Percentiles rank a stretch among this genome's conserved stretches.
Evolutionary conservation across 306 rosid species (phyloP).

Genomic region (Begonia peltatifolia): DNA sequence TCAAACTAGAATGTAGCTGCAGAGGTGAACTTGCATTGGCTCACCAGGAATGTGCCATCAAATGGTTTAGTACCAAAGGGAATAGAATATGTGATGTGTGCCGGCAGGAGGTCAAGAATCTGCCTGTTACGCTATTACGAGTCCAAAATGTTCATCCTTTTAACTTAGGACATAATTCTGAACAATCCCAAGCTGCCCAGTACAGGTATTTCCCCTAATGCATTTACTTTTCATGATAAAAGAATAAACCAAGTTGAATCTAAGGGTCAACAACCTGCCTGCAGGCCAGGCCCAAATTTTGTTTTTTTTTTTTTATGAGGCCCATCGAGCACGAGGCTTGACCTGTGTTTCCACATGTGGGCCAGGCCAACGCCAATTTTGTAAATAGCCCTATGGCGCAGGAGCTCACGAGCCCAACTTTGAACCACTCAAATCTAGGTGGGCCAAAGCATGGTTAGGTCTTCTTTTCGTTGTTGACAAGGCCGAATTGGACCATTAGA

Average conservation of each 20-base stretch:
- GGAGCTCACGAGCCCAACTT: no score
- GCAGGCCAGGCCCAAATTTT: no score
- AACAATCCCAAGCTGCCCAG: constrained; percentile 21
- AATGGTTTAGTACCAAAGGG: constrained; percentile 88
- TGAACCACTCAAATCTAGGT: no score
- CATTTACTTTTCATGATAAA: neutral
- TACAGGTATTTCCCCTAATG: constrained; percentile 30
- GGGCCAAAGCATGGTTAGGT: no score
- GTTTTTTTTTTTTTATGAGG: no score
- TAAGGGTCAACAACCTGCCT: neutral
- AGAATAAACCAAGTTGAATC: neutral
- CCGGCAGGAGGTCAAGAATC: constrained; percentile 67
- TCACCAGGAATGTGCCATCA: constrained; percentile 60
- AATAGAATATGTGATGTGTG: constrained; percentile 77
- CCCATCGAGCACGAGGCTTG: no score
- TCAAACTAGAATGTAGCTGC: constrained; percentile 80
- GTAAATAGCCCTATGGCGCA: no score
- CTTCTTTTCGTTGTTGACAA: no score
- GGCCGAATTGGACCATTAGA: no score
- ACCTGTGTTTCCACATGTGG: no score
- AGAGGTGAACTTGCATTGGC: constrained; percentile 89
- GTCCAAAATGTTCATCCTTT: constrained; percentile 19
- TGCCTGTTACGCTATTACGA: constrained; percentile 57
- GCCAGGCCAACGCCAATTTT: no score
- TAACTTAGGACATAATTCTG: constrained; percentile 22